A percentile compares a stretch with the other conserved stretches of the same genome.
Evolutionary conservation across 2,329 filamentous ascomycete genomes (phyloP).

Genomic region (Arthroderma uncinatum): DNA sequence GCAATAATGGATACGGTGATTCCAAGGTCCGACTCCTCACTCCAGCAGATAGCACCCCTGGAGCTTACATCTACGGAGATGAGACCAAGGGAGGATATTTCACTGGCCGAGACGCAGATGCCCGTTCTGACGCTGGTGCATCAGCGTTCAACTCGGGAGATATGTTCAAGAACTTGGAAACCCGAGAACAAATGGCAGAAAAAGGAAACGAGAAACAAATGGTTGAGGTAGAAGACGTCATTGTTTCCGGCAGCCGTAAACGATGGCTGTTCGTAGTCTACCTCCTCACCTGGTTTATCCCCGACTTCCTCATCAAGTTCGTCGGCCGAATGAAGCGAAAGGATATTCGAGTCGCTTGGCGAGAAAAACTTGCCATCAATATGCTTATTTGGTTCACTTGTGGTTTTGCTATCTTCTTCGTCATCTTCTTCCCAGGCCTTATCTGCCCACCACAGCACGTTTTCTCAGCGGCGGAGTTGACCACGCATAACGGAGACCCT

Average conservation of each 20-base stretch:
- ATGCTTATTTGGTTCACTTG: conserved; percentile 90
- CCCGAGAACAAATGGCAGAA: conserved; percentile 85
- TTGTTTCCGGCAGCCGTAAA: conserved; percentile 67
- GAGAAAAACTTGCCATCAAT: conserved; percentile 97
- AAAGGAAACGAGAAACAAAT: conserved; percentile 85
- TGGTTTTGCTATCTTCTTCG: conserved; percentile 69
- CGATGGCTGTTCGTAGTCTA: conserved; percentile 83
- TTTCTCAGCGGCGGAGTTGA: conserved; percentile 66
- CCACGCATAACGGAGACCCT: conserved; percentile 60
- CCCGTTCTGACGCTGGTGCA: conserved; percentile 78
- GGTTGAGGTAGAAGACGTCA: conserved; percentile 77
- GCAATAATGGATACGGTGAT: conserved; percentile 38
- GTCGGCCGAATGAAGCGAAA: conserved; percentile 81
- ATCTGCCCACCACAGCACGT: conserved; percentile 90
- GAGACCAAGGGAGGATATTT: conserved; percentile 78
- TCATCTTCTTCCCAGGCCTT: conserved; percentile 72
- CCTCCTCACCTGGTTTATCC: conserved; percentile 72
- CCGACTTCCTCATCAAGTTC: conserved; percentile 67
- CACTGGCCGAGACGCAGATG: conserved; percentile 64
- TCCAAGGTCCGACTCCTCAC: conserved; percentile 46
- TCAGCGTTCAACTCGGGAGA: conserved; percentile 88
- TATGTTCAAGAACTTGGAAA: conserved; percentile 97
- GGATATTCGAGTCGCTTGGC: conserved; percentile 85
- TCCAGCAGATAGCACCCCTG: conserved; percentile 38
- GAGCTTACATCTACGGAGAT: conserved; percentile 54